These are phyloP conservation scores for Populus hybrid DNA, from an alignment of 441 rosid genomes.

Conservation along the genomic window DNA sequence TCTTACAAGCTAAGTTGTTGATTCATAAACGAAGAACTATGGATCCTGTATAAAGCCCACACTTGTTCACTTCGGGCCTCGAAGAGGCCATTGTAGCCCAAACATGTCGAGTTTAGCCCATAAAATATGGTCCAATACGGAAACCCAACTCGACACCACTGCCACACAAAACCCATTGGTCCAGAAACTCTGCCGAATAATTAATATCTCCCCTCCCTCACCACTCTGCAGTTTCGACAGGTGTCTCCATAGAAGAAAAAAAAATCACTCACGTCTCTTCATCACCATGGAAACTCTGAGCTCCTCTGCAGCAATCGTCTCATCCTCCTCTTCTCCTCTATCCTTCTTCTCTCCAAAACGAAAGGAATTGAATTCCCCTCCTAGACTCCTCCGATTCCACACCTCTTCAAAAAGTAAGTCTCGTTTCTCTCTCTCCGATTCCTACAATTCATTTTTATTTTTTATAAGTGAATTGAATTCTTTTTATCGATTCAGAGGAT, in stretches of 20 bases:
- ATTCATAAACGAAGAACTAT: neutral
- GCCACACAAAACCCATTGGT: neutral
- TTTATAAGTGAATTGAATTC: neutral
- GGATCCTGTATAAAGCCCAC: neutral
- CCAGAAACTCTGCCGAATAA: neutral
- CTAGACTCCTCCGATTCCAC: slow-evolving; percentile 49
- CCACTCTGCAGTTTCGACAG: neutral
- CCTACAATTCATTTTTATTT: neutral
- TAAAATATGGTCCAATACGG: neutral
- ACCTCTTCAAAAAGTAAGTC: slow-evolving; percentile 58
- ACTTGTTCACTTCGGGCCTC: neutral
- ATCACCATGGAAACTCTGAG: slow-evolving; percentile 67
- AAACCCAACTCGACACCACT: neutral
- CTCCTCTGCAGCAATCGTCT: slow-evolving; percentile 54
- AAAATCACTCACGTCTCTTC: neutral
- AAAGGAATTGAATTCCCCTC: slow-evolving; percentile 25
- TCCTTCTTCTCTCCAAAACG: slow-evolving; percentile 59
- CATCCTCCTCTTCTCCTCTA: slow-evolving; percentile 55
- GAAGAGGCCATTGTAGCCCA: neutral
- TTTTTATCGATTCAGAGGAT: slow-evolving; percentile 35
- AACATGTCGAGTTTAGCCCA: neutral
- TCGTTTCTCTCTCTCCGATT: neutral
- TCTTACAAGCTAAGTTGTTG: too few relatives aligned
- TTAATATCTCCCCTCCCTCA: neutral
- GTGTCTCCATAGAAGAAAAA: neutral